phyloP scores from a whole-genome alignment of 2,329 filamentous ascomycete species.

The Fonsecaea multimorphosa region DNA sequence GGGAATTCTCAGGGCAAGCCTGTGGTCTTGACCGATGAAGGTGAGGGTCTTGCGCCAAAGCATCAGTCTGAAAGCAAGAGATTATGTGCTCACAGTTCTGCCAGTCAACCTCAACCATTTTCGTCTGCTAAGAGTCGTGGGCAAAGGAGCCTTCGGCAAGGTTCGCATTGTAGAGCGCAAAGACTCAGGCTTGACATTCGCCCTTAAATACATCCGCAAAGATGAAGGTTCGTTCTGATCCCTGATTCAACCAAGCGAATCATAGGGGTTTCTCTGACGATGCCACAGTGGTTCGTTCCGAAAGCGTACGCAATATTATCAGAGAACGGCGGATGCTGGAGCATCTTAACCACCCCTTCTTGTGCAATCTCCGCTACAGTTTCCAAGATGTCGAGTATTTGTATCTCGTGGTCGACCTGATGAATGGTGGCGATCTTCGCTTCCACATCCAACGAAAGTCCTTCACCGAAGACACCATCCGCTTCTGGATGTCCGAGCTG shows the following conservation, averaged over 20 bases:
- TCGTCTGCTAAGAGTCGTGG: constrained; percentile 89
- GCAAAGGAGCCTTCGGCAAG: constrained; percentile 97
- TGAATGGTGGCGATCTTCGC: constrained; percentile 94
- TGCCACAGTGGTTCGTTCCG: constrained; percentile 83
- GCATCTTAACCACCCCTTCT: constrained; percentile 95
- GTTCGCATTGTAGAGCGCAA: constrained; percentile 98
- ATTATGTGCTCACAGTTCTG: constrained; percentile 1
- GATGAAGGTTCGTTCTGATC: constrained; percentile 77
- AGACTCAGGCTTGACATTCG: constrained; percentile 91
- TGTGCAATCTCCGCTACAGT: constrained; percentile 97
- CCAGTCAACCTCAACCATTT: constrained; percentile 97
- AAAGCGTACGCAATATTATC: constrained; percentile 98
- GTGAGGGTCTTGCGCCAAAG: constrained; percentile 54
- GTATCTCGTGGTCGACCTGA: constrained; percentile 96
- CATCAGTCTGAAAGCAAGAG: neutral
- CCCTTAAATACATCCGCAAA: constrained; percentile 97
- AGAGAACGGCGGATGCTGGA: constrained; percentile 97
- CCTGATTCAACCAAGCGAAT: neutral
- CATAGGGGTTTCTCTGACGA: constrained; percentile 10
- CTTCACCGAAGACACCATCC: constrained; percentile 94
- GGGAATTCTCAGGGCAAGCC: constrained; percentile 95
- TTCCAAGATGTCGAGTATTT: constrained; percentile 99
- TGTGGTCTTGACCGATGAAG: constrained; percentile 89
- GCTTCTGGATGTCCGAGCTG: constrained; percentile 95
- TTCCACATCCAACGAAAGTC: constrained; percentile 98